Percentiles rank a stretch among this genome's conserved stretches.
These are phyloP conservation scores for Mycena chlorophos DNA, from an alignment of 768 basidiomycete species.

Conservation along the genomic window DNA sequence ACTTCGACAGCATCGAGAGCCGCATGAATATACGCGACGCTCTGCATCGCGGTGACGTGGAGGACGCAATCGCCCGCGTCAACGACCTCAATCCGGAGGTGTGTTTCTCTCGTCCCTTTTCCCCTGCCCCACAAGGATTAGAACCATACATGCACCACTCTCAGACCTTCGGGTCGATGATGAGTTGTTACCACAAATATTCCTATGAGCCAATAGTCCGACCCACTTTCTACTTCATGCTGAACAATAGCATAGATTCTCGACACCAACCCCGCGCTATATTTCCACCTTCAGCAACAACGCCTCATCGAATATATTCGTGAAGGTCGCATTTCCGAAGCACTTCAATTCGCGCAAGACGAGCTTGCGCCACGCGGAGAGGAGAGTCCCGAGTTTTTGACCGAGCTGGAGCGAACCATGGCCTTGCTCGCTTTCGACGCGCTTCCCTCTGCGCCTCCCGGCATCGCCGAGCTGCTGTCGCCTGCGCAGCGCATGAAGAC, in stretches of 20 bases:
- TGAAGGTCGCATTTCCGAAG: constrained; percentile 72
- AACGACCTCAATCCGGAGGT: constrained; percentile 98
- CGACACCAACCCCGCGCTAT: constrained; percentile 90
- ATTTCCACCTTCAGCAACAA: constrained; percentile 95
- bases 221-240: constrained; percentile 13
- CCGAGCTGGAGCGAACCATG: constrained; percentile 94
- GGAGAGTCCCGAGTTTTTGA: constrained; percentile 89
- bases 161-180: constrained; percentile 80
- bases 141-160: constrained; percentile 98
- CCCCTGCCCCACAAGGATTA: constrained; percentile 65
- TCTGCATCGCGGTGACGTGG: constrained; percentile 89
- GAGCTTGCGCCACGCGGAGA: constrained; percentile 95
- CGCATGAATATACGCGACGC: constrained; percentile 94
- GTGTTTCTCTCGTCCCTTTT: constrained; percentile 35
- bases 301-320: constrained; percentile 94
- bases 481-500: constrained; percentile 90
- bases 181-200: constrained; percentile 85
- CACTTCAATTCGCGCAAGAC: constrained; percentile 87
- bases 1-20: constrained; percentile 90
- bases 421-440: constrained; percentile 83
- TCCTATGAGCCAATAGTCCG: constrained; percentile 73
- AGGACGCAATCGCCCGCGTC: constrained; percentile 91
- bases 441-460: constrained; percentile 55
- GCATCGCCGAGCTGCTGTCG: constrained; percentile 77
- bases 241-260: constrained; percentile 68